Percentiles rank a stretch among this genome's conserved stretches.
These are phyloP conservation scores for Curvularia spicifera DNA, from an alignment of 2,329 filamentous ascomycete species.

Conservation along the genomic window DNA sequence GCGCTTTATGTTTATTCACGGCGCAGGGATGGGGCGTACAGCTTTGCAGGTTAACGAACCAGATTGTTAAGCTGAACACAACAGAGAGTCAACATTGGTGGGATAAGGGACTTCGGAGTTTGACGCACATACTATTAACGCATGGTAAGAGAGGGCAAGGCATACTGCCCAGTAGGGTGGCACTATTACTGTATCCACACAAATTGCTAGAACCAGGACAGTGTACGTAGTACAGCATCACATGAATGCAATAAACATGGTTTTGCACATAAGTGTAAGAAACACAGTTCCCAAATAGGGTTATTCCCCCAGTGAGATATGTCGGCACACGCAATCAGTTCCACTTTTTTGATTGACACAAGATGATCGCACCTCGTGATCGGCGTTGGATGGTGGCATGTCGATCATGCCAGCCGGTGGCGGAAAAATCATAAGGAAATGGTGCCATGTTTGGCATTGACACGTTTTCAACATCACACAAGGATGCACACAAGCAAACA, in stretches of 20 bases:
- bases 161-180: neutral
- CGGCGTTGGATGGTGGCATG: neutral
- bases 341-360: neutral
- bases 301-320: neutral
- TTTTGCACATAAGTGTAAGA: neutral
- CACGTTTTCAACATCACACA: neutral
- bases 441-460: neutral
- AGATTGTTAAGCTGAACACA: constrained; percentile 12
- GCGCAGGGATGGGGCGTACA: neutral
- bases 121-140: constrained; percentile 3
- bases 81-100: constrained; percentile 4
- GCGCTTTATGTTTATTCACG: constrained; percentile 1
- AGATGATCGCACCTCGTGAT: neutral
- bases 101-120: constrained; percentile 5
- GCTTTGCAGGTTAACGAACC: neutral
- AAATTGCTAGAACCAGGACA: constrained; percentile 8
- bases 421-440: neutral
- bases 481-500: neutral
- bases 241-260: neutral
- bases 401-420: neutral
- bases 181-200: constrained; percentile 1
- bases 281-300: neutral
- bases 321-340: constrained; percentile 1
- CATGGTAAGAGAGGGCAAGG: neutral
- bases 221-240: constrained; percentile 5